phyloP scores from a whole-genome alignment of 1,284 basidiomycete species.

The Singerocomus inundabilis region DNA sequence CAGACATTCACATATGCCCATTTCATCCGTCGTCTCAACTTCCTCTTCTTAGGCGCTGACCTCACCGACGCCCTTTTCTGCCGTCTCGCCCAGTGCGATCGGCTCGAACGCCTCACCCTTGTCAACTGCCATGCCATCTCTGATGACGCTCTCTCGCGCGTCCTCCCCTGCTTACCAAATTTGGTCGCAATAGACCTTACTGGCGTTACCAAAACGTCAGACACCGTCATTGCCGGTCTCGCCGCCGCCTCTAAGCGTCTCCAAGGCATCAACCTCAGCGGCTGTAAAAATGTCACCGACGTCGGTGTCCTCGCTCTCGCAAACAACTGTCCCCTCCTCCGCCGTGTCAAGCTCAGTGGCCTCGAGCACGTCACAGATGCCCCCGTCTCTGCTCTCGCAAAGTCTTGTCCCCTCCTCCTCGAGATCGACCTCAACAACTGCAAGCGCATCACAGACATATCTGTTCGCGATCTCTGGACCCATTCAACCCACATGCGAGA shows the following conservation, averaged over 20 bases:
- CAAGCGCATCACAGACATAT: constrained; percentile 72
- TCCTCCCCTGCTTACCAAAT: constrained; percentile 71
- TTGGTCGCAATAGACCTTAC: constrained; percentile 91
- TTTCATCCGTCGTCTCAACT: constrained; percentile 91
- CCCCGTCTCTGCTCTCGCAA: constrained; percentile 80
- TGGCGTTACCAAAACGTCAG: constrained; percentile 67
- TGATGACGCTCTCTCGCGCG: constrained; percentile 62
- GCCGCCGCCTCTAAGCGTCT: constrained; percentile 72
- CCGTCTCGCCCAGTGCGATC: constrained; percentile 73
- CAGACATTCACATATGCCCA: constrained; percentile 86
- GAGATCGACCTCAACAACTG: constrained; percentile 94
- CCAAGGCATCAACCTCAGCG: constrained; percentile 91
- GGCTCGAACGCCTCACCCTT: constrained; percentile 90
- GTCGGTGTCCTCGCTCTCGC: constrained; percentile 79
- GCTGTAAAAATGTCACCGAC: constrained; percentile 83
- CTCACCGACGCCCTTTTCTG: constrained; percentile 80
- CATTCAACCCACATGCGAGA: constrained; percentile 85
- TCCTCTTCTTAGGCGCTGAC: constrained; percentile 70
- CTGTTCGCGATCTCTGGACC: constrained; percentile 84
- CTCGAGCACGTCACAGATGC: constrained; percentile 77
- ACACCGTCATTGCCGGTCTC: constrained; percentile 69
- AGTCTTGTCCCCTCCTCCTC: constrained; percentile 81
- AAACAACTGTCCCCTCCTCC: constrained; percentile 69
- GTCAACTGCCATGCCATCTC: constrained; percentile 79
- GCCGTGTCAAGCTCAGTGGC: constrained; percentile 85